Percentiles rank a stretch among this genome's conserved stretches.
Conservation (phyloP, 257 asterid genomes). For the Anisodus tanguticus region DNA sequence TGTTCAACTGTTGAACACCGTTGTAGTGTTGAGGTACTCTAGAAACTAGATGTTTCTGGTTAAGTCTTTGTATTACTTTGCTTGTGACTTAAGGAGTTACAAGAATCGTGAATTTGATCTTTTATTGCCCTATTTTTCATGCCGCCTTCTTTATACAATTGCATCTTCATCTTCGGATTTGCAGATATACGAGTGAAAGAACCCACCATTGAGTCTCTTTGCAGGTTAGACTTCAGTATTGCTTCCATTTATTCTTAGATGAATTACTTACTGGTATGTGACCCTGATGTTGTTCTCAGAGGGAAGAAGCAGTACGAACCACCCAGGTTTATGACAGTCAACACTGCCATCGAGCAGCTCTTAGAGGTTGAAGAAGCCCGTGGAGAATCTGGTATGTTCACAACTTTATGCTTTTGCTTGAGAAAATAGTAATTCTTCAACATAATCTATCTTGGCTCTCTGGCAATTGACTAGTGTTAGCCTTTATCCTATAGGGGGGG, state of each 20-base stretch:
- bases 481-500: not conserved
- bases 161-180: constrained; percentile 26
- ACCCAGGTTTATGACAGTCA: constrained; percentile 82
- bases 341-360: constrained; percentile 89
- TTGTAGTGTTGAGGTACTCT: not conserved
- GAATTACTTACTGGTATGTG: constrained; percentile 16
- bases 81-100: not conserved
- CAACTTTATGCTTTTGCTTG: not conserved
- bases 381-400: constrained; percentile 58
- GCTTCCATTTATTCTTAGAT: not conserved
- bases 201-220: constrained; percentile 81
- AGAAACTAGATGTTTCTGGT: too few species aligned
- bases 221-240: constrained; percentile 62
- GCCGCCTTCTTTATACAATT: constrained; percentile 6
- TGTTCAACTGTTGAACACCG: not conserved
- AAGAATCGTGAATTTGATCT: not conserved
- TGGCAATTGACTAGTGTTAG: not conserved
- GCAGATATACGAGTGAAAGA: constrained; percentile 91
- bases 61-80: not conserved
- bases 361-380: constrained; percentile 73
- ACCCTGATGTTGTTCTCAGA: constrained; percentile 44
- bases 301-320: constrained; percentile 89
- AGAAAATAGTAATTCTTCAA: not conserved
- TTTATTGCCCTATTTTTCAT: not conserved
- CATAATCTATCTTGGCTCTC: constrained; percentile 20